These are phyloP conservation scores for Yarrowia sp. DNA, from an alignment of 805 yeast species.

Conservation along the genomic window DNA sequence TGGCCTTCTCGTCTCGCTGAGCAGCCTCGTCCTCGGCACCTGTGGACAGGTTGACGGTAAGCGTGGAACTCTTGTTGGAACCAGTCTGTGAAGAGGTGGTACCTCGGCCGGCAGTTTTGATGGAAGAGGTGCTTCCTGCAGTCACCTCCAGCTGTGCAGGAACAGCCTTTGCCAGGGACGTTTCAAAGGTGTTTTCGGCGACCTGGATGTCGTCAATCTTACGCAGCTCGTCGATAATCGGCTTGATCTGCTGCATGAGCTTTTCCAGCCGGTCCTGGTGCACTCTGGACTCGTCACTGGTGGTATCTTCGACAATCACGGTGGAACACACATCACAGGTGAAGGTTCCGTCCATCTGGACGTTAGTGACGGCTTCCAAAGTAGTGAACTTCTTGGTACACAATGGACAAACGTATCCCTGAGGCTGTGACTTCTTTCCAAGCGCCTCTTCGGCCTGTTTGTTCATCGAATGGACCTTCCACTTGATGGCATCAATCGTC, in stretches of 20 bases:
- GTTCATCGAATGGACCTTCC: conserved; percentile 92
- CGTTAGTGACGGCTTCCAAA: conserved; percentile 82
- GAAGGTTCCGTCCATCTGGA: conserved; percentile 82
- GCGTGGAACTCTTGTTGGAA: conserved; percentile 52
- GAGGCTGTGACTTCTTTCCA: conserved; percentile 85
- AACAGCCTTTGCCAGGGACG: conserved; percentile 77
- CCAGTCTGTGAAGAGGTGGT: conserved; percentile 33
- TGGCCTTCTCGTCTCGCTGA: conserved; percentile 73
- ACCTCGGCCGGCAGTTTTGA: conserved; percentile 41
- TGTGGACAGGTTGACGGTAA: conserved; percentile 85
- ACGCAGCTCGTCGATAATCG: conserved; percentile 81
- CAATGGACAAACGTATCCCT: conserved; percentile 89
- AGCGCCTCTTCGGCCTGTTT: conserved; percentile 79
- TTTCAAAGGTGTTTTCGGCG: conserved; percentile 89
- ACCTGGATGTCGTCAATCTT: conserved; percentile 79
- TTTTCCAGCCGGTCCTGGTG: conserved; percentile 82
- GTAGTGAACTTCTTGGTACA: conserved; percentile 84
- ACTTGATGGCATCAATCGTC: conserved; percentile 93
- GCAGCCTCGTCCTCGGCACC: conserved; percentile 78
- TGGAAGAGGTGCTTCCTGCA: conserved; percentile 39
- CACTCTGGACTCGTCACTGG: conserved; percentile 78
- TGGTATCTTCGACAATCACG: conserved; percentile 83
- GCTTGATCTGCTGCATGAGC: conserved; percentile 88
- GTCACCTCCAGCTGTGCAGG: conserved; percentile 61
- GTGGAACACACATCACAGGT: conserved; percentile 85